Evolutionary conservation across 495 filamentous ascomycete genomes (phyloP).

Genomic region (Podospora conica): DNA sequence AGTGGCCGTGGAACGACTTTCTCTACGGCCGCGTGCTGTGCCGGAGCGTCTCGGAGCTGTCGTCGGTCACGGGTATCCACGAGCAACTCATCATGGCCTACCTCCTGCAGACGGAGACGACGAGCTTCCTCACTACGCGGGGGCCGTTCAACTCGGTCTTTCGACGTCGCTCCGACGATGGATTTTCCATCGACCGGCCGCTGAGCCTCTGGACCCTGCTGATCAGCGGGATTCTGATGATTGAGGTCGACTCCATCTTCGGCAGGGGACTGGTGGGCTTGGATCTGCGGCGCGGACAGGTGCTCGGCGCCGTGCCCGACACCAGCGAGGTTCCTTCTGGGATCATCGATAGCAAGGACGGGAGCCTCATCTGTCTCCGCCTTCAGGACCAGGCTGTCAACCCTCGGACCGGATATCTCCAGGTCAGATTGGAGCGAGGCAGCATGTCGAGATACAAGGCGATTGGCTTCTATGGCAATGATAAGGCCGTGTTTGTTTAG

Average conservation of each 20-base stretch:
- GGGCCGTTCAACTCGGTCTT: not conserved
- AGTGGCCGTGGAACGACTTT: constrained; percentile 36
- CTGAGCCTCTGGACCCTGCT: constrained; percentile 19
- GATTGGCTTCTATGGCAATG: no score
- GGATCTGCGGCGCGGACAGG: not conserved
- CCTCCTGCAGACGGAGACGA: constrained; percentile 13
- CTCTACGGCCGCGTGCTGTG: constrained; percentile 23
- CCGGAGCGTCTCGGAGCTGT: constrained; percentile 25
- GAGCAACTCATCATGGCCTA: constrained; percentile 26
- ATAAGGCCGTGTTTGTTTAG: no score
- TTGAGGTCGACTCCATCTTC: constrained; percentile 19
- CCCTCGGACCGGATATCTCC: no score
- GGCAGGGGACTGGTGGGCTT: not conserved
- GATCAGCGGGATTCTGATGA: constrained; percentile 22
- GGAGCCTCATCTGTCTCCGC: no score
- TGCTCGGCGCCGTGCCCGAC: no score
- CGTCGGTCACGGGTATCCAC: constrained; percentile 24
- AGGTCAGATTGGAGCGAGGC: no score
- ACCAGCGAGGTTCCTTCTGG: no score
- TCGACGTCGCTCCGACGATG: constrained; percentile 7
- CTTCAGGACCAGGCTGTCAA: no score
- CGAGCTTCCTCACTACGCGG: not conserved
- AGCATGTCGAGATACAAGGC: no score
- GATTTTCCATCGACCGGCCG: constrained; percentile 31
- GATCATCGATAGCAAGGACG: no score